Conservation (phyloP, 768 basidiomycete species). For the Pisolithus sp. region DNA sequence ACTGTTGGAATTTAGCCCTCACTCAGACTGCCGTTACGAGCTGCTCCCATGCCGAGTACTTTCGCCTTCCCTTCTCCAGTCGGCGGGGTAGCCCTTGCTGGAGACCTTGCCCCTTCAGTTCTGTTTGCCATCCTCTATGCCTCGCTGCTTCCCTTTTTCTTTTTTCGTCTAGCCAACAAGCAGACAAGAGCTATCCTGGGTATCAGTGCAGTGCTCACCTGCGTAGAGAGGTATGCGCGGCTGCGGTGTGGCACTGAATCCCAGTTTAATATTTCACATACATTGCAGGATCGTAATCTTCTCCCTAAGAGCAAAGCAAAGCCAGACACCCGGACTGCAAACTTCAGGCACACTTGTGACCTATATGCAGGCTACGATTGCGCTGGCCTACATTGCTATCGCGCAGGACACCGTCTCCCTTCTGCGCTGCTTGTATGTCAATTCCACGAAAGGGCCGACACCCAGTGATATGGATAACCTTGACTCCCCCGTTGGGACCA, state of each 20-base stretch:
- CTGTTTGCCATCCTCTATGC: conserved; percentile 36
- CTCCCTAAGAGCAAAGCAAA: conserved; percentile 15
- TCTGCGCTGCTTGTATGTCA: conserved; percentile 34
- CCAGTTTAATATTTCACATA: background rate
- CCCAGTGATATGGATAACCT: conserved; percentile 17
- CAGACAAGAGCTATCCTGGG: conserved; percentile 33
- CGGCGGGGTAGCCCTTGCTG: conserved; percentile 34
- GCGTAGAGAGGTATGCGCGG: conserved; percentile 33
- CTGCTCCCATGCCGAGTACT: conserved; percentile 2
- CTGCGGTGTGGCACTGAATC: background rate
- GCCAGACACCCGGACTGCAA: conserved; percentile 10
- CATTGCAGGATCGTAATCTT: conserved; percentile 13
- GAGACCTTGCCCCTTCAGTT: conserved; percentile 39
- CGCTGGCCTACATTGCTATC: conserved; percentile 27
- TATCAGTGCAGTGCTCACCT: conserved; percentile 27
- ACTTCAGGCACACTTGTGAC: conserved; percentile 7
- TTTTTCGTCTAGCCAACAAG: conserved; percentile 29
- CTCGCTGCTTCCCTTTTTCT: conserved; percentile 29
- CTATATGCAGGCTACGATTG: conserved; percentile 16
- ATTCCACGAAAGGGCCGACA: conserved; percentile 30
- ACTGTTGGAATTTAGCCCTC: background rate
- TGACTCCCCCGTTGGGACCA: conserved; percentile 16
- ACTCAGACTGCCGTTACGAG: background rate
- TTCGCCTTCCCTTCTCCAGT: conserved; percentile 37
- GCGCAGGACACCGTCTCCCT: conserved; percentile 31